Evolutionary conservation across 768 basidiomycete genomes (phyloP), one percentile per base, ranked within the genome.

Genomic region (Hygrocybe punicea): DNA sequence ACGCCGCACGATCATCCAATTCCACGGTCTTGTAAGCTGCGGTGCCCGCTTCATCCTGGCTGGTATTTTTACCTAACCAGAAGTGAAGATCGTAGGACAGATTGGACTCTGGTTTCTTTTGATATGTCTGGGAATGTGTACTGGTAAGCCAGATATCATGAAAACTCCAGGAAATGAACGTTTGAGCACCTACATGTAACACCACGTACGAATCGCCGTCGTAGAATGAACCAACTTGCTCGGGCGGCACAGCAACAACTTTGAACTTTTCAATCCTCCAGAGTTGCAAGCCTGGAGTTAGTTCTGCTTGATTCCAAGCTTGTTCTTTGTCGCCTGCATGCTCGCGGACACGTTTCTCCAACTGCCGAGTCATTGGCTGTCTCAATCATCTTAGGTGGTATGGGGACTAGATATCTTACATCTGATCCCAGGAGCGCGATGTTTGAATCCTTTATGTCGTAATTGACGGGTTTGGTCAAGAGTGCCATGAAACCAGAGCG

Each of bases 11-110:
- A 60, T 86, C 84, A 58, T 86, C 85, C 1, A 85, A 72, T 64
- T 86, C 84, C 10, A 85, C 83, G 6, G 83, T 83, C 74, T 84
- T 86, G 66, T 84, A 85, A 3, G 82, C 83, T 9, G 83, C 84
- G 5, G 82, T 84, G 2, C 80, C 82, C 10, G 78, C 82, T 64
- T 86, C 84, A 58, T 86, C 83, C 62, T 83, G 80, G 19, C 74
- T 80, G 1, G 84, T 85, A 51, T 82, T 71, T 55, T 76, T 69
- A 11, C 86, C 84, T 3, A 86, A 70, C 84, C 84, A 86, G 65
- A 85, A 86, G 66, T 86, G 84, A 25, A 87, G 72, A 65, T 86
- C 76, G 62, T 81, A 84, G 0, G 76, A 81, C 14, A 84, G 66
- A 7, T 76, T 66, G 24, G 44, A 10, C 44, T 84, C 76, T 4